A percentile compares a stretch with the other conserved stretches of the same genome.
phyloP scores from a whole-genome alignment of 208 protist genomes.

The Wallacemonas rigidus region DNA sequence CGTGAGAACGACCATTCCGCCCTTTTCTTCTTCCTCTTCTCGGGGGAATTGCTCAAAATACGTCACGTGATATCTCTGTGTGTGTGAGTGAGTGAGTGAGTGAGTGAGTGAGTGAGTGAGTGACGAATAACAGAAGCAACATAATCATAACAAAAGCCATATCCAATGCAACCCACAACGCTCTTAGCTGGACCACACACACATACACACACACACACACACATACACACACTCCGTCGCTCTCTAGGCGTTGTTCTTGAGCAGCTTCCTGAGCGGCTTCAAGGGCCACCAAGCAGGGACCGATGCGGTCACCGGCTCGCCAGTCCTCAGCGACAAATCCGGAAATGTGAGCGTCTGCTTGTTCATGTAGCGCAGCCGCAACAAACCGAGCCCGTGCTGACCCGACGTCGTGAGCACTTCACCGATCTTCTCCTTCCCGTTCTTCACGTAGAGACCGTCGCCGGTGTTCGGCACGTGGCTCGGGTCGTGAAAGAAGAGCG shows the following conservation, averaged over 20 bases:
- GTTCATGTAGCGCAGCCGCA: slow-evolving; percentile 79
- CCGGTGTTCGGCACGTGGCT: slow-evolving; percentile 23
- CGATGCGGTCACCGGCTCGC: slow-evolving; percentile 29
- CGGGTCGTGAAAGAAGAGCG: slow-evolving; percentile 49
- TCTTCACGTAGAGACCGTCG: slow-evolving; percentile 45
- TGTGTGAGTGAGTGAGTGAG: too few relatives aligned
- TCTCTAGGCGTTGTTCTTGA: slow-evolving; percentile 46
- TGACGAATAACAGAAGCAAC: too few relatives aligned
- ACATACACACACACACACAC: too few relatives aligned
- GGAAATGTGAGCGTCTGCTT: slow-evolving; percentile 44
- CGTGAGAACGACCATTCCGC: too few relatives aligned
- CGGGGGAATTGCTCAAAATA: too few relatives aligned
- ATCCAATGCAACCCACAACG: too few relatives aligned
- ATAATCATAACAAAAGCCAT: too few relatives aligned
- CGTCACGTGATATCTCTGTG: too few relatives aligned
- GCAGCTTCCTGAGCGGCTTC: slow-evolving; percentile 70
- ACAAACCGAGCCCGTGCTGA: slow-evolving; percentile 51
- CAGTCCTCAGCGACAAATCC: slow-evolving; percentile 44
- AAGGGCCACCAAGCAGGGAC: slow-evolving; percentile 80
- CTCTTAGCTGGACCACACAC: too few relatives aligned
- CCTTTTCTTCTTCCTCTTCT: too few relatives aligned
- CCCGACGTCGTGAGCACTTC: slow-evolving; percentile 61
- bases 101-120: too few relatives aligned
- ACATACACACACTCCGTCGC: too few relatives aligned
- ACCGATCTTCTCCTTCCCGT: slow-evolving; percentile 53